Evolutionary conservation across 805 yeast species (phyloP).

Genomic region (Yarrowia phangngaensis): DNA sequence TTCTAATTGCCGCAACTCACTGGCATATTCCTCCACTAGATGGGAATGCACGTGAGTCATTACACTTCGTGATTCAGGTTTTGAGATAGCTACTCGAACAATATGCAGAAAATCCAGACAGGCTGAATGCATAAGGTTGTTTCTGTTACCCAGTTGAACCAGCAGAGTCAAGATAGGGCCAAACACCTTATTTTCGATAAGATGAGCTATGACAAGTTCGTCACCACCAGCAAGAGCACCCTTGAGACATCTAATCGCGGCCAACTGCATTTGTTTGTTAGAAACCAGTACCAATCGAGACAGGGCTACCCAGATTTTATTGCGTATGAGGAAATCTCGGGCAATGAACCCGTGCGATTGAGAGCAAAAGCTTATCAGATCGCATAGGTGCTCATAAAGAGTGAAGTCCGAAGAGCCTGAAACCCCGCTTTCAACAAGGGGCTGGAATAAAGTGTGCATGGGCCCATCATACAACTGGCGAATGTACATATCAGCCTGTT

Average conservation of each 20-base stretch:
- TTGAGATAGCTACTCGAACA: slow-evolving; percentile 11
- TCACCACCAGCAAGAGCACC: slow-evolving; percentile 57
- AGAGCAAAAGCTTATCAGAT: slow-evolving; percentile 63
- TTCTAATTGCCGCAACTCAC: slow-evolving; percentile 2
- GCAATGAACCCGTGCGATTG: slow-evolving; percentile 60
- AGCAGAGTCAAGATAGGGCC: slow-evolving; percentile 50
- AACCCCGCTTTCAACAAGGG: neutral
- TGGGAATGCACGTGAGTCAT: slow-evolving; percentile 12
- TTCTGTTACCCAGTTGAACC: slow-evolving; percentile 46
- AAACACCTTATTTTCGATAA: slow-evolving; percentile 54
- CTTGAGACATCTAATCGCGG: slow-evolving; percentile 67
- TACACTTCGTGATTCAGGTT: slow-evolving; percentile 22
- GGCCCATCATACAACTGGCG: slow-evolving; percentile 7
- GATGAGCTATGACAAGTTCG: slow-evolving; percentile 52
- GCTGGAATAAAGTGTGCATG: slow-evolving; percentile 2
- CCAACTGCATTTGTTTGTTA: slow-evolving; percentile 54
- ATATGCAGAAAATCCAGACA: slow-evolving; percentile 54
- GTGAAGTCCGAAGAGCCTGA: slow-evolving; percentile 3
- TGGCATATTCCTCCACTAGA: slow-evolving; percentile 6
- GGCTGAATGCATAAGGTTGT: slow-evolving; percentile 70
- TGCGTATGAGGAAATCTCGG: slow-evolving; percentile 59
- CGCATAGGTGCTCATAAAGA: slow-evolving; percentile 55
- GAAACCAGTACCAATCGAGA: slow-evolving; percentile 47
- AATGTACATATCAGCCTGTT: slow-evolving; percentile 7
- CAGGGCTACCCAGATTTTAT: slow-evolving; percentile 56